Conservation (phyloP, 2,329 filamentous ascomycete genomes). For the Thermothelomyces thermophilus region DNA sequence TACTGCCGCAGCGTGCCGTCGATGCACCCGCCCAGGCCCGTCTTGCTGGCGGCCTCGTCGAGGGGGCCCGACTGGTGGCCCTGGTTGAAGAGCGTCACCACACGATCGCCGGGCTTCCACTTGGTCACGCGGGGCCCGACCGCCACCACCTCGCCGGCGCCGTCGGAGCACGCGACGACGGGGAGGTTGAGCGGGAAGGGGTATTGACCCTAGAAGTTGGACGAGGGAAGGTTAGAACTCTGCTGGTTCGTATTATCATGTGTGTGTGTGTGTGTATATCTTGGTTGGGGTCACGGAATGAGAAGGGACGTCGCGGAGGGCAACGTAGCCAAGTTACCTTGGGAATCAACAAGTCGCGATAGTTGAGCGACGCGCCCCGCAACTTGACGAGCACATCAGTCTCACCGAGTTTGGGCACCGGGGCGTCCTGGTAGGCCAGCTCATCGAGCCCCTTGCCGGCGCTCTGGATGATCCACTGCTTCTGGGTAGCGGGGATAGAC, state of each 20-base stretch:
- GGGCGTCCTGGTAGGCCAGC: conserved; percentile 47
- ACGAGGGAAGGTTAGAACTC: background rate
- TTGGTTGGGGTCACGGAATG: conserved; percentile 2
- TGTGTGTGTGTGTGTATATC: no score
- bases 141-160: conserved; percentile 46
- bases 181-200: conserved; percentile 37
- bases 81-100: conserved; percentile 57
- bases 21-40: conserved; percentile 60
- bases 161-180: conserved; percentile 47
- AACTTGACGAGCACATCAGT: conserved; percentile 66
- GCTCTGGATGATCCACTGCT: conserved; percentile 51
- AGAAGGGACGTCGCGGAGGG: background rate
- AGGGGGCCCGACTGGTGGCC: conserved; percentile 42
- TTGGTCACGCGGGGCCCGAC: conserved; percentile 43
- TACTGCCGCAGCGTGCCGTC: conserved; percentile 65
- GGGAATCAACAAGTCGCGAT: conserved; percentile 47
- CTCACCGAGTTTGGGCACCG: conserved; percentile 57
- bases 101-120: conserved; percentile 47
- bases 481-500: conserved; percentile 36
- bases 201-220: conserved; percentile 36
- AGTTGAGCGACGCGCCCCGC: conserved; percentile 47
- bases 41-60: conserved; percentile 31
- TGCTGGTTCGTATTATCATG: no score
- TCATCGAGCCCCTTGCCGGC: conserved; percentile 51
- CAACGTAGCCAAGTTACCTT: conserved; percentile 21